Evolutionary conservation across 2,329 filamentous ascomycete species (phyloP).

Genomic region (Aspergillus puulaauensis): DNA sequence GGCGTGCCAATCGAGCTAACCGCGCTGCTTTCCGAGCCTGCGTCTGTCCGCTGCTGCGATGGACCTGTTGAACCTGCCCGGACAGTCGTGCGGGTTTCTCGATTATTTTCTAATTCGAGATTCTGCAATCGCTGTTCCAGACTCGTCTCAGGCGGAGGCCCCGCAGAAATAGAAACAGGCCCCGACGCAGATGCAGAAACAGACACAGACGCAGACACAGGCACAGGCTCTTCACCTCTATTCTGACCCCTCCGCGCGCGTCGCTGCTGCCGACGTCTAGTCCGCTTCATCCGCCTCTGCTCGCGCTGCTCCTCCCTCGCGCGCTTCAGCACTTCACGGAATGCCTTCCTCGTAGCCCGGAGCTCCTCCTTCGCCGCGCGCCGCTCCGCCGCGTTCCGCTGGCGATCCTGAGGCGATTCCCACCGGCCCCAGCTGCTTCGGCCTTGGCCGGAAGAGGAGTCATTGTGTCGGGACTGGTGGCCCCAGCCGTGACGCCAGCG

Average conservation of each 20-base stretch:
- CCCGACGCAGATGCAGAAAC: too few species aligned
- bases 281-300: slow-evolving; percentile 23
- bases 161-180: not conserved
- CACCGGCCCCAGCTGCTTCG: slow-evolving; percentile 34
- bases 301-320: slow-evolving; percentile 38
- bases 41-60: not conserved
- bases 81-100: slow-evolving; percentile 13
- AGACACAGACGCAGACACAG: not conserved
- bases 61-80: slow-evolving; percentile 5
- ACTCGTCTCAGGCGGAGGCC: slow-evolving; percentile 6
- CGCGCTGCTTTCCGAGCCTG: slow-evolving; percentile 18
- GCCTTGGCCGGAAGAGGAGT: slow-evolving; percentile 5
- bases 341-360: slow-evolving; percentile 37
- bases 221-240: not conserved
- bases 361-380: slow-evolving; percentile 38
- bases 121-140: slow-evolving; percentile 23
- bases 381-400: slow-evolving; percentile 29
- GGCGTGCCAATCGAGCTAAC: slow-evolving; percentile 21
- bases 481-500: slow-evolving; percentile 24
- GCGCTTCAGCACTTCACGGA: slow-evolving; percentile 34
- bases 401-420: slow-evolving; percentile 36
- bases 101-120: slow-evolving; percentile 18
- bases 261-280: slow-evolving; percentile 22
- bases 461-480: slow-evolving; percentile 9
- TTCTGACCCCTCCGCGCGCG: slow-evolving; percentile 12